These are phyloP conservation scores for Carallia brachiata DNA, from an alignment of 345 rosid species.

Conservation along the genomic window DNA sequence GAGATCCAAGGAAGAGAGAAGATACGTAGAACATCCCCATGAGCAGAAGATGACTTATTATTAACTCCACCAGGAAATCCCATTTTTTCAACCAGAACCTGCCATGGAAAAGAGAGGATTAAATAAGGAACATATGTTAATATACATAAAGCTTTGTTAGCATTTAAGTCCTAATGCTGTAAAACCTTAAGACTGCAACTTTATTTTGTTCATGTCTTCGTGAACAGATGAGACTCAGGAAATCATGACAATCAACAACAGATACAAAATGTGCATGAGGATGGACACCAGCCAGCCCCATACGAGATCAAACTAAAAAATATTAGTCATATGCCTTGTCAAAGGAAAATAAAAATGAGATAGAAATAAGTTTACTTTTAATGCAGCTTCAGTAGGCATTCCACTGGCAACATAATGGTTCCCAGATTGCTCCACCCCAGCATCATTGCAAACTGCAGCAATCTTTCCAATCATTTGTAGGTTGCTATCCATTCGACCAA, in stretches of 20 bases:
- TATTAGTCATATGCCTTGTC: no score
- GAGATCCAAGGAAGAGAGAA: slow-evolving; percentile 5
- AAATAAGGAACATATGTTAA: slow-evolving; percentile 1
- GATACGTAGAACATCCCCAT: slow-evolving; percentile 54
- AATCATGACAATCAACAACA: not conserved
- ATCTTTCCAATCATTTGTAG: slow-evolving; percentile 87
- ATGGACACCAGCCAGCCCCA: no score
- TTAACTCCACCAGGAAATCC: slow-evolving; percentile 59
- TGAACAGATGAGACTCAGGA: slow-evolving; percentile 9
- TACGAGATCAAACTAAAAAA: no score
- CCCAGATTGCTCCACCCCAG: slow-evolving; percentile 64
- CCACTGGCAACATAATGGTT: slow-evolving; percentile 64
- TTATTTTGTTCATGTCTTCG: not conserved
- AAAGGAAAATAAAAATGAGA: not conserved
- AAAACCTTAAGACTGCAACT: slow-evolving; percentile 5
- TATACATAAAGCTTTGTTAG: slow-evolving; percentile 3
- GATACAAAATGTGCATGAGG: slow-evolving; percentile 7
- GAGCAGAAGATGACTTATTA: slow-evolving; percentile 36
- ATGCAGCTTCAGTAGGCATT: slow-evolving; percentile 95
- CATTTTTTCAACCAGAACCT: slow-evolving; percentile 98
- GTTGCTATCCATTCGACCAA: slow-evolving; percentile 71
- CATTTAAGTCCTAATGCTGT: not conserved
- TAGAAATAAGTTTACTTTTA: slow-evolving; percentile 52
- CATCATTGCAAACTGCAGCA: slow-evolving; percentile 89
- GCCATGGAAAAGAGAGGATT: slow-evolving; percentile 13